Base-by-base conservation (phyloP, 129 eudicot species). In the sunflower (Helianthus annuus) region DNA sequence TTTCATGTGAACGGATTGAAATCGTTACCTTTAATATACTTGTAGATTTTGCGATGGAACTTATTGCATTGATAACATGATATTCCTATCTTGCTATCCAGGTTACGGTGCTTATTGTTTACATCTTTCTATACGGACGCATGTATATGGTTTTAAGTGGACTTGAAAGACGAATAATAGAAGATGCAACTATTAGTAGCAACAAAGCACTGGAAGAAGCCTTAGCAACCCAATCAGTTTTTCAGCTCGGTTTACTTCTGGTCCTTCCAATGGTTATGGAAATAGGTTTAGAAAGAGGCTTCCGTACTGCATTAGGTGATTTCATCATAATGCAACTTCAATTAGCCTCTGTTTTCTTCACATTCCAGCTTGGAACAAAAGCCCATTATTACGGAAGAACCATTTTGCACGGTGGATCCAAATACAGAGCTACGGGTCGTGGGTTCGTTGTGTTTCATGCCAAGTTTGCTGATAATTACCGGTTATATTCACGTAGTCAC, bases 251-350 rank as follows among this genome's bases (percentile, higher is more conserved):
- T 4, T 77, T 93, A 70, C 79, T 93, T 24, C 80, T 89, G 48
- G 92, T 89, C 48, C 88, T 93, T 65, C 98, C 98, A 2, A 93
- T 93, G 97, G 92, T 89, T n/a, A 89, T 93, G 97, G 98, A 93
- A 75, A 89, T 85, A 34, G 95, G 97, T 45, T 77, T 93, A 14
- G 98, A 93, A 72, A 76, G 91, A 74, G 98, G 98, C 24, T 93
- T 93, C 22, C 90, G 95, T 3, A 89, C 88, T 5, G 98, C 98
- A n/a, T 51, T 93, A 6, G 90, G 96, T 60, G 97, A 93, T 66
- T 87, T 93, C 32, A 78, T 89, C 45, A 83, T 83, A 24, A 93
- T 93, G 98, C 98, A 93, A 82, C 90, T 93, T 19, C 98, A 93
- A 66, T 71, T 93, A 46, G 97, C 98, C 34, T 84, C 97, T 1